Percentiles rank a stretch among this genome's conserved stretches.
phyloP scores from a whole-genome alignment of 139 green algal genomes.

The Chlorella ohadii region DNA sequence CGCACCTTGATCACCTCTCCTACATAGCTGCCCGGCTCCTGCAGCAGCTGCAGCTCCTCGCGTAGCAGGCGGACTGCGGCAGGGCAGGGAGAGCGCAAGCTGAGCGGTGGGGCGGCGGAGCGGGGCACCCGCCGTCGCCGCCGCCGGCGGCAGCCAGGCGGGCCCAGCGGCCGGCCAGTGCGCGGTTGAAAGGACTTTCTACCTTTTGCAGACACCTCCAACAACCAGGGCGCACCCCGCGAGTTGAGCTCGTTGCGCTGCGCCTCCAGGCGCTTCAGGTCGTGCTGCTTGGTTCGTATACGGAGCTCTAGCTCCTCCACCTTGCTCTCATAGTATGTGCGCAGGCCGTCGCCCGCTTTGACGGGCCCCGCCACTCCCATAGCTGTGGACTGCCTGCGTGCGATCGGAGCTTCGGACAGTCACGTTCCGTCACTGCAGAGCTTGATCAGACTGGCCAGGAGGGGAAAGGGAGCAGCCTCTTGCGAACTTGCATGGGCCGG shows the following conservation, averaged over 20 bases:
- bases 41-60: constrained; percentile 98
- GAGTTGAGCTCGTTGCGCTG: constrained; percentile 98
- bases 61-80: constrained; percentile 91
- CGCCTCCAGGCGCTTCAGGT: constrained; percentile 95
- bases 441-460: no score
- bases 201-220: no score
- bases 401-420: background rate
- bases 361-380: background rate
- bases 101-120: no score
- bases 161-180: no score
- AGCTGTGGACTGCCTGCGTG: no score
- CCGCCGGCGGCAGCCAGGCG: no score
- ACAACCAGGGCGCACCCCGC: no score
- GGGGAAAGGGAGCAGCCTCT: no score
- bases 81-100: no score
- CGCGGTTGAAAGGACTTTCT: no score
- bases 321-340: constrained; percentile 86
- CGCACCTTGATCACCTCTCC: constrained; percentile 98
- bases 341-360: constrained; percentile 54
- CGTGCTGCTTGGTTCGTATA: constrained; percentile 92
- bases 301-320: constrained; percentile 96
- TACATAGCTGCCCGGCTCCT: constrained; percentile 99
- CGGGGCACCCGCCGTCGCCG: background rate
- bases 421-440: no score
- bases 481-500: no score